phyloP scores from a whole-genome alignment of 345 rosid species.

The Excoecaria cochinchinensis region DNA sequence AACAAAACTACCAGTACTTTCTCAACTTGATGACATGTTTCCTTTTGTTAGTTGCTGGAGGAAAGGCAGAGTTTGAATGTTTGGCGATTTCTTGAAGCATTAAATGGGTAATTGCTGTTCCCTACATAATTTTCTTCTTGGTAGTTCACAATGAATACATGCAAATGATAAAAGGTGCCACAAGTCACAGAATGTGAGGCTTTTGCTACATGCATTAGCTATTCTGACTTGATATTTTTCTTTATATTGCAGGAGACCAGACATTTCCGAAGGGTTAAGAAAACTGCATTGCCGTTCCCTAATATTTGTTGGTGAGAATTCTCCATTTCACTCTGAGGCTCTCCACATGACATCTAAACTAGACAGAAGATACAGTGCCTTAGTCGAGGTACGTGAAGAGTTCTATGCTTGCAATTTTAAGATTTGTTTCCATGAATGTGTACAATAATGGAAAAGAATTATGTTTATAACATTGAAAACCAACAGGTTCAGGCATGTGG shows the following conservation, averaged over 20 bases:
- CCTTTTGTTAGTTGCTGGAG: constrained; percentile 59
- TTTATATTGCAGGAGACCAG: constrained; percentile 42
- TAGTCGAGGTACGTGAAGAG: constrained; percentile 66
- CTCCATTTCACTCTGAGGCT: constrained; percentile 82
- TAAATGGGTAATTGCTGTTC: constrained; percentile 54
- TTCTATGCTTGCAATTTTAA: not conserved
- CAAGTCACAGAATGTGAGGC: not conserved
- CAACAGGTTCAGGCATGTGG: constrained; percentile 93
- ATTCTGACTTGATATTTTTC: not conserved
- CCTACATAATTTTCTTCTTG: constrained; percentile 23
- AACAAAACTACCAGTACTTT: not conserved
- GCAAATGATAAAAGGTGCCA: not conserved
- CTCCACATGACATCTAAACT: constrained; percentile 78
- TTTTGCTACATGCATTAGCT: not conserved
- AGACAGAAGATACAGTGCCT: constrained; percentile 81
- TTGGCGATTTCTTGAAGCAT: constrained; percentile 86
- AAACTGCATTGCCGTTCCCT: constrained; percentile 75
- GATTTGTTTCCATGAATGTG: not conserved
- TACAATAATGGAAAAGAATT: not conserved
- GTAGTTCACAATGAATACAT: not conserved
- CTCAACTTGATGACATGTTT: constrained; percentile 17
- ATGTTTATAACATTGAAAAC: not conserved
- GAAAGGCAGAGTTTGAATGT: constrained; percentile 78
- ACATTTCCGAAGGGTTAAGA: constrained; percentile 71
- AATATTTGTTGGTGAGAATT: constrained; percentile 82